Evolutionary conservation across 2,329 filamentous ascomycete genomes (phyloP).

Genomic region (Peltaster fructicola): DNA sequence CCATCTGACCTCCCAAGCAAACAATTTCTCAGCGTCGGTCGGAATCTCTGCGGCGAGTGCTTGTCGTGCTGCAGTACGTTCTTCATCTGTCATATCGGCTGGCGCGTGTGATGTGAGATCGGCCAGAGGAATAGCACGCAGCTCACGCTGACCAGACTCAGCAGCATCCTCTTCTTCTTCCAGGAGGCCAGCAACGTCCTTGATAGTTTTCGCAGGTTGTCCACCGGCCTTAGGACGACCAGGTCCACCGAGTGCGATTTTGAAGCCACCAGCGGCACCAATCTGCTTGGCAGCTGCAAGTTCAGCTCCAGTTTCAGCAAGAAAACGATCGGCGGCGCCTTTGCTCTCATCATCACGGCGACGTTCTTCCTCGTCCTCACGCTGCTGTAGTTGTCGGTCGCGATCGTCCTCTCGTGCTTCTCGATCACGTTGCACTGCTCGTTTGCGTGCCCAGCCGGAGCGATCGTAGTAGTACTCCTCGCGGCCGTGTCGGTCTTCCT

Average conservation of each 20-base stretch:
- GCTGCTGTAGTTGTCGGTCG: constrained; percentile 62
- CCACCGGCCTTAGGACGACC: too few species aligned
- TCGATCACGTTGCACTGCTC: constrained; percentile 51
- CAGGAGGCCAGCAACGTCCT: constrained; percentile 82
- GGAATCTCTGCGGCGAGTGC: constrained; percentile 83
- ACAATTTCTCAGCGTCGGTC: constrained; percentile 66
- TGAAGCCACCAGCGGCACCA: constrained; percentile 43
- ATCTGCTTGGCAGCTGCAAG: constrained; percentile 35
- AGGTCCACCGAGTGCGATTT: constrained; percentile 59
- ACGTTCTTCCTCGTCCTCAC: constrained; percentile 44
- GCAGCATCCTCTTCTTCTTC: constrained; percentile 87
- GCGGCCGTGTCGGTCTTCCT: constrained; percentile 63
- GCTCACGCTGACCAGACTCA: too few species aligned
- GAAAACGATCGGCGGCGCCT: constrained; percentile 78
- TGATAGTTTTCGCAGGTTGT: constrained; percentile 56
- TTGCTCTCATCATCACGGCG: constrained; percentile 62
- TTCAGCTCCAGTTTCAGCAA: constrained; percentile 67
- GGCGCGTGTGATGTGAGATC: too few species aligned
- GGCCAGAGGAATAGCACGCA: too few species aligned
- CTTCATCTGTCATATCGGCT: constrained; percentile 68
- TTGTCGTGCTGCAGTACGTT: constrained; percentile 63
- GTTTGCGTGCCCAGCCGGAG: constrained; percentile 67
- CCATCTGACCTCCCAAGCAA: constrained; percentile 90
- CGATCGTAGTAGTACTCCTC: constrained; percentile 80
- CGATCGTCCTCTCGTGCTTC: constrained; percentile 66